Evolutionary conservation across 1,284 basidiomycete species (phyloP), one percentile per base, ranked within the genome.

Genomic region (Agaricales sp.): DNA sequence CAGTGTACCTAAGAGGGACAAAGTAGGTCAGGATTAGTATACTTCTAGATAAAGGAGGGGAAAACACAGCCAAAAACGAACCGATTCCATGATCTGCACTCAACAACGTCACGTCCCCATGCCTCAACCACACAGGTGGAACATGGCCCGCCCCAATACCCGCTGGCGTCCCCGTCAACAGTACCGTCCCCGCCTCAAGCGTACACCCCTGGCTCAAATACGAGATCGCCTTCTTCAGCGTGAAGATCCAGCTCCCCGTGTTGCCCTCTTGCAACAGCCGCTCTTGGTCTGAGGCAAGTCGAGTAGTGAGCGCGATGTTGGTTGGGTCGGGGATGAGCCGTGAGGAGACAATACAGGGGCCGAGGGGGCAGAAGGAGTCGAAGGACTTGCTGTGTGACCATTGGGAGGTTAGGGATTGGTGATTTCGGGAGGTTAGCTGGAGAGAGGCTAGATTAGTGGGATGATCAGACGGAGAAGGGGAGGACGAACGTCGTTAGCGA

Each of bases 121-220:
- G 65, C 62, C 82, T 80, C 24, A 94, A 69, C 60, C 78, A 87
- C 8, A 84, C 50, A 1, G 80, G 74, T 0, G 87, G 86, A 43
- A 80, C 78, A 58, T 74, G 75, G 38, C 81, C 81, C 55, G 84
- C 89, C 0, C 90, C 90, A 24, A 92, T 86, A 20, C 87, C 82
- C 53, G 75, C 80, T 0, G 84, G 84, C 1, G 85, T 86, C 2
- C 84, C 84, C 35, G 87, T 90, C 59, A 87, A 73, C 57, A 91
- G 87, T 53, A 92, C 62, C 0, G 83, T 80, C 1, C 92, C 92
- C 0, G 87, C 78, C 53, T 81, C 77, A 20, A 96, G 78, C 0
- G 92, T 95, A 2, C 90, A 91, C 1, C 85, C 91, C 60, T 90
- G 83, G 0, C 88, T 91, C 26, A 93, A 75, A 71, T 82, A 87